These are phyloP conservation scores for Vigna mungo DNA, from an alignment of 306 rosid genomes.

Conservation along the genomic window DNA sequence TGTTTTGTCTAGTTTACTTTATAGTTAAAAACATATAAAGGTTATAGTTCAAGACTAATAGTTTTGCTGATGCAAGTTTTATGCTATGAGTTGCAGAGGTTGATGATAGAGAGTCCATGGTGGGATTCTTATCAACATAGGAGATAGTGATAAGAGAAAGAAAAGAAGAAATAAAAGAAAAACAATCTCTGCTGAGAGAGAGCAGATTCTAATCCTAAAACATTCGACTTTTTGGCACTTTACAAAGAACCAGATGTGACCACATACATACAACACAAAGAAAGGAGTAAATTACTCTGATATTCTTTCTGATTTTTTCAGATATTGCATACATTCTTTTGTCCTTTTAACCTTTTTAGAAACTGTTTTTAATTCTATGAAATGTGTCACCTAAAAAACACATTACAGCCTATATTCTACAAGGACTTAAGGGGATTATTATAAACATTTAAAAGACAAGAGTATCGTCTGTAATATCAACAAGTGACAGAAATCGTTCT, in stretches of 20 bases:
- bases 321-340: background rate
- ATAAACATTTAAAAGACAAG: background rate
- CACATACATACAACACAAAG: slow-evolving; percentile 18
- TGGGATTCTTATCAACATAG: slow-evolving; percentile 61
- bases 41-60: background rate
- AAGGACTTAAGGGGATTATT: background rate
- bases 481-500: background rate
- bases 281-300: background rate
- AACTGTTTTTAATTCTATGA: background rate
- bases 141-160: slow-evolving; percentile 52
- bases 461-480: background rate
- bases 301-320: background rate
- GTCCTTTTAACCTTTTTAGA: background rate
- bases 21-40: slow-evolving; percentile 5
- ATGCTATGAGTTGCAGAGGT: slow-evolving; percentile 26
- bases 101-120: slow-evolving; percentile 46
- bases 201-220: slow-evolving; percentile 74
- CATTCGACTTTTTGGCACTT: slow-evolving; percentile 48
- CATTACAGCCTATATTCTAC: background rate
- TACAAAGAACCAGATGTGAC: slow-evolving; percentile 64
- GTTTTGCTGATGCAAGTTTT: too few species aligned
- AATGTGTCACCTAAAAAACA: background rate
- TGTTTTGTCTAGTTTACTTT: slow-evolving; percentile 1
- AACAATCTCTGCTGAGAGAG: slow-evolving; percentile 41
- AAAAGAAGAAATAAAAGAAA: slow-evolving; percentile 45